phyloP scores from a whole-genome alignment of 2,329 filamentous ascomycete genomes.

The Epichloe gansuensis region DNA sequence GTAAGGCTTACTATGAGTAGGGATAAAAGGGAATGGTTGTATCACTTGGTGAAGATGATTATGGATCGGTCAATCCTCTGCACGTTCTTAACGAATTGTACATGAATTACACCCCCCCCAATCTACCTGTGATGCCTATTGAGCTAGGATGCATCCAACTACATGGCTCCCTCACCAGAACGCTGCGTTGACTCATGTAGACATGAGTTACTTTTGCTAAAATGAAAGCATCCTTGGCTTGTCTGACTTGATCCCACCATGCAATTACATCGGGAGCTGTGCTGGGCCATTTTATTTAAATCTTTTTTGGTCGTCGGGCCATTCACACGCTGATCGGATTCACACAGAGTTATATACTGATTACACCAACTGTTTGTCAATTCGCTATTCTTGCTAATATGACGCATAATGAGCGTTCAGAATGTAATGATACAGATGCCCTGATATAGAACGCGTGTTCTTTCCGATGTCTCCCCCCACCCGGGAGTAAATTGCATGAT shows the following conservation, averaged over 20 bases:
- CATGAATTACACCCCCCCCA: too few species aligned
- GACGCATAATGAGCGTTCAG: slow-evolving; percentile 2
- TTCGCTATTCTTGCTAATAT: neutral
- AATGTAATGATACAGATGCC: slow-evolving; percentile 3
- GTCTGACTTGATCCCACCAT: neutral
- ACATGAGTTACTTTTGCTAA: neutral
- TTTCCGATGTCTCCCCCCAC: neutral
- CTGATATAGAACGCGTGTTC: neutral
- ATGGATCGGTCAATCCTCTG: neutral
- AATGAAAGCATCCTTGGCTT: neutral
- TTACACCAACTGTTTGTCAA: neutral
- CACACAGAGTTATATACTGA: neutral
- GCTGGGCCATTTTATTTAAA: neutral
- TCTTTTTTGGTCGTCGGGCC: too few species aligned
- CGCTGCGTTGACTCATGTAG: neutral
- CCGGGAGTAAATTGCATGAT: neutral
- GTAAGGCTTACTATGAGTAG: neutral
- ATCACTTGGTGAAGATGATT: neutral
- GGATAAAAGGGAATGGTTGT: neutral
- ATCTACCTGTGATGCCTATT: neutral
- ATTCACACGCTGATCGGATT: too few species aligned
- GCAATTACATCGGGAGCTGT: neutral
- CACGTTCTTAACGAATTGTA: neutral
- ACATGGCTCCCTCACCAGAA: neutral
- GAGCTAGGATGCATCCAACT: too few species aligned